A percentile compares a stretch with the other conserved stretches of the same genome.
Conservation (phyloP, 176 grass and related monocot genomes). For the Aegilops umbellulata region DNA sequence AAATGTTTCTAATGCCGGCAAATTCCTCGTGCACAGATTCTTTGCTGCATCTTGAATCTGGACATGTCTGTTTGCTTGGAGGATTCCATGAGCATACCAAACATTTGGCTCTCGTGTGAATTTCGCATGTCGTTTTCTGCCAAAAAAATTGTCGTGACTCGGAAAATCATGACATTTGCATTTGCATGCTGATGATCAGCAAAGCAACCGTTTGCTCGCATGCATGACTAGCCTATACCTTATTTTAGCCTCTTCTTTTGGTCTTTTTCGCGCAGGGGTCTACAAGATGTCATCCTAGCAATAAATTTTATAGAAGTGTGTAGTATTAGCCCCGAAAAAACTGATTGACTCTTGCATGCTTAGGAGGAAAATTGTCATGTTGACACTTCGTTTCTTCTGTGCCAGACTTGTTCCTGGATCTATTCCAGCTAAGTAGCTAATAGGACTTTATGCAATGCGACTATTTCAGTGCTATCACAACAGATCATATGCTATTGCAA, state of each 20-base stretch:
- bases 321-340: neutral
- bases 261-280: neutral
- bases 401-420: constrained; percentile 9
- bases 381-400: neutral
- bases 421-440: neutral
- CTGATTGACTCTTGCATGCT: neutral
- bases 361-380: neutral
- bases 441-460: neutral
- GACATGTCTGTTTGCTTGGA: constrained; percentile 9
- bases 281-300: neutral
- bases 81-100: constrained; percentile 6
- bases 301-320: neutral
- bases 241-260: neutral
- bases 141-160: neutral
- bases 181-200: neutral
- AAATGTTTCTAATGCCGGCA: neutral
- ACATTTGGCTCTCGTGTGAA: neutral
- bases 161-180: neutral
- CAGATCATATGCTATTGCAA: neutral
- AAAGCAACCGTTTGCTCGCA: neutral
- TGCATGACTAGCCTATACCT: neutral
- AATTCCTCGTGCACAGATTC: neutral
- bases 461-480: neutral
- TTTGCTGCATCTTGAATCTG: constrained; percentile 23
- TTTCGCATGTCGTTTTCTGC: neutral